Evolutionary conservation across 2,329 filamentous ascomycete genomes (phyloP).

Genomic region (Beauveria scarabaeidicola): DNA sequence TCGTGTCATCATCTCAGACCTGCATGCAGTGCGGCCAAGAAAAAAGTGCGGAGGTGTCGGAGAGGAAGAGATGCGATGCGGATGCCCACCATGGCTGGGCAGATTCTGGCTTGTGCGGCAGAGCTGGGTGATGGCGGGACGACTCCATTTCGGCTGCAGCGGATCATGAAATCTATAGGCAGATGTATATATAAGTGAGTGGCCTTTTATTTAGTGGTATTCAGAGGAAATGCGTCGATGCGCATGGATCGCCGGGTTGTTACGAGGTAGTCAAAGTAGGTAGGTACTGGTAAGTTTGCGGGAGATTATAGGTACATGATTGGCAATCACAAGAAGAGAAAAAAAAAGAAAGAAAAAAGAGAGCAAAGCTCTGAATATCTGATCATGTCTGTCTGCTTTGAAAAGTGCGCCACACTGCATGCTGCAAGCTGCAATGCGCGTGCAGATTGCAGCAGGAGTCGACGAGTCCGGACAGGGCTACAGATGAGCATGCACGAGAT

Average conservation of each 20-base stretch:
- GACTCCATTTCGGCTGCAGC: neutral
- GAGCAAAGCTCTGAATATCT: neutral
- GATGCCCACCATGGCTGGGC: neutral
- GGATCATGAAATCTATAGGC: neutral
- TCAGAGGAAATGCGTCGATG: too few relatives aligned
- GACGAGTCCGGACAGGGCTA: constrained; percentile 1
- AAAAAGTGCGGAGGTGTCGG: neutral
- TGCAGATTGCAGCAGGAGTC: neutral
- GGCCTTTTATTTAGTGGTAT: neutral
- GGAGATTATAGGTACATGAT: too few relatives aligned
- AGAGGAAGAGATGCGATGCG: neutral
- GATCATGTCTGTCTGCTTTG: neutral
- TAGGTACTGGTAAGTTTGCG: too few relatives aligned
- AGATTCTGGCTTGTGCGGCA: neutral
- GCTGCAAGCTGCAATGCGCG: neutral
- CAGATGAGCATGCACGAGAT: constrained; percentile 4
- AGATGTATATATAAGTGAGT: neutral
- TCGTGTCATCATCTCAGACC: neutral
- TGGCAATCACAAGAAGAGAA: too few relatives aligned
- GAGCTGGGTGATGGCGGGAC: neutral
- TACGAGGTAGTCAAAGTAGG: too few relatives aligned
- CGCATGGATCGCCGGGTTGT: too few relatives aligned
- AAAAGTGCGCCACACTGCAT: neutral
- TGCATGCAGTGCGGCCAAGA: neutral
- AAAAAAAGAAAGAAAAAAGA: neutral